These are phyloP conservation scores for Podospora tetraspora DNA, from an alignment of 495 filamentous ascomycete species.

Conservation along the genomic window DNA sequence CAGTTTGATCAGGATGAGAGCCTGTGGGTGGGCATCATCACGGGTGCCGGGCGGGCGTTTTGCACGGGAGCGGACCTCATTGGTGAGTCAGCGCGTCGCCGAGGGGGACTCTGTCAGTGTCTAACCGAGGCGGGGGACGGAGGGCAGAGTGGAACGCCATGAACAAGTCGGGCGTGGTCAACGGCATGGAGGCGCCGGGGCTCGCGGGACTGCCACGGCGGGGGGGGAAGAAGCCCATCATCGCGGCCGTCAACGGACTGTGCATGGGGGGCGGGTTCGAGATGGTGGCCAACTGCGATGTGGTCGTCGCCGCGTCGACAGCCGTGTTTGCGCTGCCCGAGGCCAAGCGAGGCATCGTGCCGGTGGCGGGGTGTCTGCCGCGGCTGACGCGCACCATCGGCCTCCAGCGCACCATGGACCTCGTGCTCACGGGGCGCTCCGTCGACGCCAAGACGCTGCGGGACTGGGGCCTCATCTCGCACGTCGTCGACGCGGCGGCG, in stretches of 20 bases:
- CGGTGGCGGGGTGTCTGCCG: conserved; percentile 64
- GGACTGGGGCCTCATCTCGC: conserved; percentile 68
- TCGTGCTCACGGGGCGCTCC: conserved; percentile 59
- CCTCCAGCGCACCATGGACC: conserved; percentile 63
- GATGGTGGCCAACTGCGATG: conserved; percentile 64
- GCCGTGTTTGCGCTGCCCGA: conserved; percentile 63
- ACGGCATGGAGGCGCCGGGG: conserved; percentile 43
- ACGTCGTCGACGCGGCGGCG: conserved; percentile 42
- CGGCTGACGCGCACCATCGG: conserved; percentile 60
- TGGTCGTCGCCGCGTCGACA: conserved; percentile 53
- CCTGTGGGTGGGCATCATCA: conserved; percentile 48
- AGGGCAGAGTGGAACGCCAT: conserved; percentile 18
- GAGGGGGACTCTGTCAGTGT: too few relatives aligned
- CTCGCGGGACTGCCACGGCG: conserved; percentile 53
- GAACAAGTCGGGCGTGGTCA: conserved; percentile 25
- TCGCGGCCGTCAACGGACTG: conserved; percentile 72
- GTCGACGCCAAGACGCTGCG: conserved; percentile 53
- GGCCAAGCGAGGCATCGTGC: conserved; percentile 62
- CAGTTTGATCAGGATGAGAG: conserved; percentile 45
- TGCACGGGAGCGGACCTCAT: conserved; percentile 58
- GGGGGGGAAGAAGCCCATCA: conserved; percentile 57
- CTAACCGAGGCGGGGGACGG: not conserved
- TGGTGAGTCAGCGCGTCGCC: conserved; percentile 13
- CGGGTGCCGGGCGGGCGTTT: conserved; percentile 48
- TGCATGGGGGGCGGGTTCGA: conserved; percentile 71